A percentile compares a stretch with the other conserved stretches of the same genome.
phyloP scores from a whole-genome alignment of 2,329 filamentous ascomycete genomes.

The Ceratocystis cubensis region DNA sequence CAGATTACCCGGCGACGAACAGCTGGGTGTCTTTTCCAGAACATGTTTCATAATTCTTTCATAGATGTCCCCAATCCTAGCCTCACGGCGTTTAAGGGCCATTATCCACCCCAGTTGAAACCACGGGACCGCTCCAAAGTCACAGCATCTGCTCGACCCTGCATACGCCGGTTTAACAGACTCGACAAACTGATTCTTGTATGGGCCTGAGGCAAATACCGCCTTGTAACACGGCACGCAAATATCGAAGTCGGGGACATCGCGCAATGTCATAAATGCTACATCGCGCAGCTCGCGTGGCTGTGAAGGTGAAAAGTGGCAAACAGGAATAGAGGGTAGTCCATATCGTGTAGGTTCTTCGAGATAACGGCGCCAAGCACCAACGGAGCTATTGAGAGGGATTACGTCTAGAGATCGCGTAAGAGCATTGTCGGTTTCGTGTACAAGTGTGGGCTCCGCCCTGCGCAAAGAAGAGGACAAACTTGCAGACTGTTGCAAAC shows the following conservation, averaged over 20 bases:
- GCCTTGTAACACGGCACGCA: constrained; percentile 68
- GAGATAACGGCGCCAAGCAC: constrained; percentile 42
- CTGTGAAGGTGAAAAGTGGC: constrained; percentile 40
- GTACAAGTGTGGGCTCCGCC: constrained; percentile 8
- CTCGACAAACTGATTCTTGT: constrained; percentile 51
- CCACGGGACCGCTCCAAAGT: constrained; percentile 68
- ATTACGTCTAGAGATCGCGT: constrained; percentile 8
- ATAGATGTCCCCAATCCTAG: constrained; percentile 55
- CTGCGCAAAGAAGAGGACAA: constrained; percentile 12
- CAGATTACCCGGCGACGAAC: constrained; percentile 33
- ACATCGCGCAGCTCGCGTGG: constrained; percentile 54
- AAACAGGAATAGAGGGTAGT: constrained; percentile 40
- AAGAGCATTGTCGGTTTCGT: background rate
- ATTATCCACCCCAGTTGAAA: constrained; percentile 74
- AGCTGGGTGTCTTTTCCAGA: constrained; percentile 25
- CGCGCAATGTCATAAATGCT: constrained; percentile 62
- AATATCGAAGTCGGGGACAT: constrained; percentile 60
- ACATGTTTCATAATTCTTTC: constrained; percentile 46
- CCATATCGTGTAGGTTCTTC: constrained; percentile 38
- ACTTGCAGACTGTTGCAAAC: constrained; percentile 23
- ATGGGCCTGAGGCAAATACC: constrained; percentile 56
- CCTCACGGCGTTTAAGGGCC: constrained; percentile 55
- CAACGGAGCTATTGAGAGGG: constrained; percentile 21
- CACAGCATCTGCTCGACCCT: constrained; percentile 45
- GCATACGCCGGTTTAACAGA: constrained; percentile 33